These are phyloP conservation scores for Clathrus columnatus DNA, from an alignment of 768 basidiomycete species.

Conservation along the genomic window DNA sequence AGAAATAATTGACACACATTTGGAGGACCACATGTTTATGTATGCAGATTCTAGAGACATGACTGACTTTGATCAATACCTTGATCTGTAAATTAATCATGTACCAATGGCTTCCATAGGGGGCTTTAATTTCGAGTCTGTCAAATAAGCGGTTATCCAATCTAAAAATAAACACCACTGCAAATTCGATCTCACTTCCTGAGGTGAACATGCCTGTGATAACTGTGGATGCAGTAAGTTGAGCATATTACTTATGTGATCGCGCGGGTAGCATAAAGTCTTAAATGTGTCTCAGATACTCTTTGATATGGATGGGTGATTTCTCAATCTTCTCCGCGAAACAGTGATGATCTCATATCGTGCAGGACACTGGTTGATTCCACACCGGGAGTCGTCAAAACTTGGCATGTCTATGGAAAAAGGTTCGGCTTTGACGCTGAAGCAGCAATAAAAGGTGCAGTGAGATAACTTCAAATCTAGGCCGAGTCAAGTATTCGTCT, in stretches of 20 bases:
- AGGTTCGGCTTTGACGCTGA: slow-evolving; percentile 55
- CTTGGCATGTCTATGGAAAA: slow-evolving; percentile 63
- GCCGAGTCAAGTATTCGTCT: background rate
- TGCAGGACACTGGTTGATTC: slow-evolving; percentile 69
- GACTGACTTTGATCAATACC: no score
- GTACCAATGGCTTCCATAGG: no score
- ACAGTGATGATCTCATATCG: slow-evolving; percentile 9
- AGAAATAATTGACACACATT: background rate
- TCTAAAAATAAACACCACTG: background rate
- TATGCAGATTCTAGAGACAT: no score
- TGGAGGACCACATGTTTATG: no score
- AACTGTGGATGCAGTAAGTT: slow-evolving; percentile 20
- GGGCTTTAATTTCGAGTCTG: no score
- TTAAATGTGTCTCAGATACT: slow-evolving; percentile 16
- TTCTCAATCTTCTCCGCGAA: background rate
- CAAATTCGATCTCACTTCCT: background rate
- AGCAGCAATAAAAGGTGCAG: slow-evolving; percentile 21
- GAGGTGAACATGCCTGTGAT: slow-evolving; percentile 10
- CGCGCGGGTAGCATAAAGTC: no score
- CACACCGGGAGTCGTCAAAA: slow-evolving; percentile 70
- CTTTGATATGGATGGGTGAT: slow-evolving; percentile 27
- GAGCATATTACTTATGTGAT: background rate
- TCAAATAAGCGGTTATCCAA: no score
- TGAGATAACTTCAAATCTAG: background rate
- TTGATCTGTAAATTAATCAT: no score